These are phyloP conservation scores for Scedosporium apiospermum DNA, from an alignment of 2,329 filamentous ascomycete genomes.

Conservation along the genomic window DNA sequence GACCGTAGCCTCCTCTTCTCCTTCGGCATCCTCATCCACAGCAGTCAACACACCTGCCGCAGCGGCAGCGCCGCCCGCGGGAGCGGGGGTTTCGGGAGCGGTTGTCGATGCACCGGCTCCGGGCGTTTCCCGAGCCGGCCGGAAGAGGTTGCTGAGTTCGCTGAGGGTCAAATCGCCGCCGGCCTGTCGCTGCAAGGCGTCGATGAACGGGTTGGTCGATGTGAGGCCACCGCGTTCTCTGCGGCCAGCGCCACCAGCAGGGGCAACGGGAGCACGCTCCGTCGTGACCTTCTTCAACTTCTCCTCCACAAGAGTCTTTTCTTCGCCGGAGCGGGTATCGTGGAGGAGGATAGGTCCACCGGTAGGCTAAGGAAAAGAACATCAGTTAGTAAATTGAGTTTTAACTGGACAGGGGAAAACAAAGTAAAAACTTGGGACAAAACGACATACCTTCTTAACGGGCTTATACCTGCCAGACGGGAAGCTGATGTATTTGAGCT, in stretches of 20 bases:
- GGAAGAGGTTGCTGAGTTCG: constrained; percentile 11
- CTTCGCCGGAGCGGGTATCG: constrained; percentile 70
- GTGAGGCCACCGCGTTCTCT: constrained; percentile 21
- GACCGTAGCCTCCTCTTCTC: constrained; percentile 59
- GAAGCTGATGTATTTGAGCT: constrained; percentile 95
- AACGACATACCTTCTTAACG: constrained; percentile 63
- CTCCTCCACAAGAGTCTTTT: constrained; percentile 77
- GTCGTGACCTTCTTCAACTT: constrained; percentile 75
- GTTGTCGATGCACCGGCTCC: constrained; percentile 12
- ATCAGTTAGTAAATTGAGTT: constrained; percentile 25
- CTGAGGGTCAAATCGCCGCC: constrained; percentile 19
- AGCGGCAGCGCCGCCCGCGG: constrained; percentile 41
- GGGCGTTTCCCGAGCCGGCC: not conserved
- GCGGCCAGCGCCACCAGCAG: constrained; percentile 21
- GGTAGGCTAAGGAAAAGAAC: constrained; percentile 55
- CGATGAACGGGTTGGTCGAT: constrained; percentile 25
- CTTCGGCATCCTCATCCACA: constrained; percentile 75
- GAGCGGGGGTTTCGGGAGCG: constrained; percentile 14
- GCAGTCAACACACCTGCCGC: constrained; percentile 76
- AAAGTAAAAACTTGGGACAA: not conserved
- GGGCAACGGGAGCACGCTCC: constrained; percentile 49
- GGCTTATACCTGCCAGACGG: constrained; percentile 84
- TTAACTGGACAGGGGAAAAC: not conserved
- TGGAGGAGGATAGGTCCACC: constrained; percentile 87
- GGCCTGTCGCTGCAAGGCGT: constrained; percentile 31